Conservation (phyloP, 2,329 filamentous ascomycete species). For the Aspergillus floridensis region DNA sequence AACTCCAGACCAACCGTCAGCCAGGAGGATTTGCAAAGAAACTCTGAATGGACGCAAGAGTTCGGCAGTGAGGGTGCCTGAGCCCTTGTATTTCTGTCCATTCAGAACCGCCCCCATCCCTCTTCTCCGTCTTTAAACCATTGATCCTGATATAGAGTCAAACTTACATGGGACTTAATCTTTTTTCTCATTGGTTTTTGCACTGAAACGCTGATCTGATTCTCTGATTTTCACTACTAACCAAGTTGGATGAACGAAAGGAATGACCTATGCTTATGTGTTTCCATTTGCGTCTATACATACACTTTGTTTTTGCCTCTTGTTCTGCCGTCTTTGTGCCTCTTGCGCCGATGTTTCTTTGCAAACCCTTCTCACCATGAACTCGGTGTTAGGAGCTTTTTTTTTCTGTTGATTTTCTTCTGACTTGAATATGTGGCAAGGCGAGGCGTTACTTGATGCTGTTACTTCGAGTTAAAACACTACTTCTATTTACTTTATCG, state of each 20-base stretch:
- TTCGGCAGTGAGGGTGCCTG: conserved; percentile 86
- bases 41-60: conserved; percentile 91
- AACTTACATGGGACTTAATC: neutral
- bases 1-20: conserved; percentile 87
- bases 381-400: conserved; percentile 31
- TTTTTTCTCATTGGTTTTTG: neutral
- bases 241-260: conserved; percentile 2
- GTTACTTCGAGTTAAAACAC: neutral
- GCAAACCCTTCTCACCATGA: conserved; percentile 11
- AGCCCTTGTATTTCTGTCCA: conserved; percentile 5
- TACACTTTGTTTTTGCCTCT: conserved; percentile 7
- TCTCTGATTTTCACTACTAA: neutral
- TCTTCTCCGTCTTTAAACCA: neutral
- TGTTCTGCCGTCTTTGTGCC: conserved; percentile 10
- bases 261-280: neutral
- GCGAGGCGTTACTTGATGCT: conserved; percentile 25
- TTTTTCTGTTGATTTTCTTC: conserved; percentile 7
- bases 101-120: neutral
- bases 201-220: neutral
- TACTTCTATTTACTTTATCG: neutral
- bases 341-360: conserved; percentile 2
- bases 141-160: neutral
- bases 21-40: conserved; percentile 75
- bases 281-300: neutral
- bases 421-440: conserved; percentile 19